Percentiles rank a stretch among this genome's conserved stretches.
These are phyloP conservation scores for Sarocladiaceae sp. DNA, from an alignment of 2,329 filamentous ascomycete species.

Conservation along the genomic window DNA sequence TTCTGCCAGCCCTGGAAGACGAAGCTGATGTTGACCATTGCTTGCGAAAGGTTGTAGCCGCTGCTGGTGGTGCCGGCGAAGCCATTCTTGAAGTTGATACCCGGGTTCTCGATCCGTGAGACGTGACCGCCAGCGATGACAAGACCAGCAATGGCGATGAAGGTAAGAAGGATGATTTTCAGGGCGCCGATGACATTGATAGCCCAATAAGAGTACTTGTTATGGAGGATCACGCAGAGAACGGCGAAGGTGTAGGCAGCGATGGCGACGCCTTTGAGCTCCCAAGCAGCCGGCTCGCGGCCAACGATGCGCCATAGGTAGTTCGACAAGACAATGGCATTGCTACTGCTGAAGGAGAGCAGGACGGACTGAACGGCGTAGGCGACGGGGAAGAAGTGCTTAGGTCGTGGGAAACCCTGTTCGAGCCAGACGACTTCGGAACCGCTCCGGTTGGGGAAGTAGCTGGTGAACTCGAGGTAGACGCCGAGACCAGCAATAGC, in stretches of 20 bases:
- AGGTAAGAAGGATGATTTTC: conserved; percentile 57
- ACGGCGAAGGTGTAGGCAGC: conserved; percentile 55
- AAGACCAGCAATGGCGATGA: conserved; percentile 54
- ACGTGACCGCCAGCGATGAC: conserved; percentile 46
- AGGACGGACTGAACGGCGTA: conserved; percentile 59
- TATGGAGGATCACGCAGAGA: conserved; percentile 48
- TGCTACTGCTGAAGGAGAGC: conserved; percentile 60
- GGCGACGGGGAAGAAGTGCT: conserved; percentile 56
- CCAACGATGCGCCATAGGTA: conserved; percentile 56
- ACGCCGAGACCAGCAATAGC: conserved; percentile 48
- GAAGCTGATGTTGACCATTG: conserved; percentile 53
- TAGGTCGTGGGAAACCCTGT: conserved; percentile 58
- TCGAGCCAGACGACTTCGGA: conserved; percentile 63
- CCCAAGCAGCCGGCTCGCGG: conserved; percentile 48
- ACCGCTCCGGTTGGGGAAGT: conserved; percentile 61
- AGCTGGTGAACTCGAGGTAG: conserved; percentile 58
- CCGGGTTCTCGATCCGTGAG: conserved; percentile 23
- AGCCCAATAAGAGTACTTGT: conserved; percentile 48
- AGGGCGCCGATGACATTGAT: conserved; percentile 51
- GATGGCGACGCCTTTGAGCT: conserved; percentile 60
- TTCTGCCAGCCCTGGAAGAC: conserved; percentile 53
- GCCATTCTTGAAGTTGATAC: conserved; percentile 28
- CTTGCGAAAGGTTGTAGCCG: conserved; percentile 33
- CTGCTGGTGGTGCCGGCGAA: conserved; percentile 28
- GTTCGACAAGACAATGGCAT: conserved; percentile 56